These are phyloP conservation scores for Lipomyces oligophaga DNA, from an alignment of 805 yeast genomes.

Conservation along the genomic window DNA sequence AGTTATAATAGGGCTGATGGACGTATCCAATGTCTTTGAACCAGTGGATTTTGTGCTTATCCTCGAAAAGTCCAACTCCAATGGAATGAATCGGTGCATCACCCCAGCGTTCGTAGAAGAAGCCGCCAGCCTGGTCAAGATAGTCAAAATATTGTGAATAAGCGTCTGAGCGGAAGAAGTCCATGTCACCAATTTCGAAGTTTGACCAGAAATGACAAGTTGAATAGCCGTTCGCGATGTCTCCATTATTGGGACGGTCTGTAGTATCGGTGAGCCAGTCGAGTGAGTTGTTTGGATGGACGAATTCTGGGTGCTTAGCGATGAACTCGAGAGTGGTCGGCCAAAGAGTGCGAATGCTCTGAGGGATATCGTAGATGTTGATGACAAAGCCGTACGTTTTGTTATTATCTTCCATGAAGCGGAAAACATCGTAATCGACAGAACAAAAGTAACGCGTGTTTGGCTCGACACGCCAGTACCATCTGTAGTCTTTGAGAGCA, in stretches of 20 bases:
- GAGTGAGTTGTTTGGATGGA: slow-evolving; percentile 57
- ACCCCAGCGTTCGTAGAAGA: slow-evolving; percentile 90
- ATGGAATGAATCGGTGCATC: slow-evolving; percentile 87
- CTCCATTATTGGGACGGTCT: slow-evolving; percentile 49
- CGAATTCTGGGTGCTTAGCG: slow-evolving; percentile 52
- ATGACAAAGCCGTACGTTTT: slow-evolving; percentile 74
- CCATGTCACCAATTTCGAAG: slow-evolving; percentile 82
- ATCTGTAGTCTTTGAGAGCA: slow-evolving; percentile 55
- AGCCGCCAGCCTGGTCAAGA: slow-evolving; percentile 70
- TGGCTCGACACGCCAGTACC: slow-evolving; percentile 84
- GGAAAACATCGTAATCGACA: slow-evolving; percentile 59
- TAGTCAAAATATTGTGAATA: slow-evolving; percentile 60
- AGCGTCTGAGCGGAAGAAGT: slow-evolving; percentile 67
- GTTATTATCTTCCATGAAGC: slow-evolving; percentile 48
- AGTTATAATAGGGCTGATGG: slow-evolving; percentile 71
- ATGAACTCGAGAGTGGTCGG: slow-evolving; percentile 62
- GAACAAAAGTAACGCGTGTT: slow-evolving; percentile 62
- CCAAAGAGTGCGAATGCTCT: slow-evolving; percentile 62
- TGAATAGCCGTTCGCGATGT: slow-evolving; percentile 55
- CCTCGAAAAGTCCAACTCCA: slow-evolving; percentile 70
- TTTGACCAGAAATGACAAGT: slow-evolving; percentile 89
- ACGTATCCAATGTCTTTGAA: slow-evolving; percentile 78
- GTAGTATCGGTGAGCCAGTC: slow-evolving; percentile 59
- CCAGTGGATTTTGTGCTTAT: slow-evolving; percentile 69
- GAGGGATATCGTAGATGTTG: slow-evolving; percentile 65